These are phyloP conservation scores for Lentinula sp. DNA, from an alignment of 768 basidiomycete genomes.

Conservation along the genomic window DNA sequence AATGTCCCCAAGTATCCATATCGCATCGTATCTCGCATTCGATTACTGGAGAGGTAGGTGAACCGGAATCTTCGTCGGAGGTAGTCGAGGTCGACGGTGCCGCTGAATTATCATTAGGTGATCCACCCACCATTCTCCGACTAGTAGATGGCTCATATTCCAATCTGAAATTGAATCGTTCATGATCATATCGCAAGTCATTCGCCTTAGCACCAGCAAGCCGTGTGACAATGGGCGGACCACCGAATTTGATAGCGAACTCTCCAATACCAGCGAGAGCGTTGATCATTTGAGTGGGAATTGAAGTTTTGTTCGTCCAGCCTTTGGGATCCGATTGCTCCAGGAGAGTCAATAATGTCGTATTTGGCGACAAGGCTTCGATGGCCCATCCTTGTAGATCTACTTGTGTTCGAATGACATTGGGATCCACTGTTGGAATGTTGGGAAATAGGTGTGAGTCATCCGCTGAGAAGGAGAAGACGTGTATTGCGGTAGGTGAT, in stretches of 20 bases:
- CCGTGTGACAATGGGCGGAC: conserved; percentile 87
- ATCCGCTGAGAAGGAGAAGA: conserved; percentile 92
- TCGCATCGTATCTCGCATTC: conserved; percentile 93
- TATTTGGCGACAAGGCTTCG: conserved; percentile 90
- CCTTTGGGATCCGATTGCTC: conserved; percentile 98
- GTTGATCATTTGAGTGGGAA: conserved; percentile 91
- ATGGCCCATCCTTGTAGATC: conserved; percentile 99
- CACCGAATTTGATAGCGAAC: conserved; percentile 92
- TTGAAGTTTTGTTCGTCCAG: conserved; percentile 92
- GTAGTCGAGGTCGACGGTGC: conserved; percentile 12
- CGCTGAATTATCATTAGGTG: conserved; percentile 12
- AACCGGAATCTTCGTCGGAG: conserved; percentile 19
- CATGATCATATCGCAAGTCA: conserved; percentile 81
- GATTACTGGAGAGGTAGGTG: conserved; percentile 43
- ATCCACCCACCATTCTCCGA: conserved; percentile 28
- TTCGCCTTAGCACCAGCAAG: conserved; percentile 72
- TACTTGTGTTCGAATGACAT: conserved; percentile 88
- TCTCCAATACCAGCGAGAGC: conserved; percentile 90
- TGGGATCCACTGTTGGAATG: conserved; percentile 61
- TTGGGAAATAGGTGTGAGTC: conserved; percentile 82
- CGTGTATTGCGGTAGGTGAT: conserved; percentile 89
- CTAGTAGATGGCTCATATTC: conserved; percentile 72
- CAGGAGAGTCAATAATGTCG: conserved; percentile 86
- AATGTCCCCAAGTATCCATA: conserved; percentile 79
- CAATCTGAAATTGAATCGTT: conserved; percentile 71